Evolutionary conservation across 2,329 filamentous ascomycete species (phyloP), one percentile per base, ranked within the genome.

Genomic region (Xylariaceae sp.): DNA sequence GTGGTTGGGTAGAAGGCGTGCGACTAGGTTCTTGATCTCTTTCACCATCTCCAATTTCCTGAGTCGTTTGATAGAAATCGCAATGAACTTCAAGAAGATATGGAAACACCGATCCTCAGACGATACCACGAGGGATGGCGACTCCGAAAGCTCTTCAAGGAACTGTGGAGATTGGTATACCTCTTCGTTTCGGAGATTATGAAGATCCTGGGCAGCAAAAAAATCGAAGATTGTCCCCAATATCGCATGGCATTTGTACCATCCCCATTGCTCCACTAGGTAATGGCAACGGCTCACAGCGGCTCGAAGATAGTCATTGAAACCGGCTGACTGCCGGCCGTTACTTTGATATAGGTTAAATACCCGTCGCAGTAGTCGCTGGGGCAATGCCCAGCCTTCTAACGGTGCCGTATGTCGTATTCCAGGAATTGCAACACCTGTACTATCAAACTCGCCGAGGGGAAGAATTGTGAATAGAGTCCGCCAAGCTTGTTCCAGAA

Each of bases 201-300:
- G 76, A 10, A 87, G 74, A 43, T 80, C 76, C 57, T 83, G 80
- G 1, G 78, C 78, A 9, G 82, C 83, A 60, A 87, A 87, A 63
- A 86, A 87, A 67, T 87, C 84, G 57, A 87, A 87, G 2, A 87
- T 77, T 1, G 77, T 73, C 1, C 83, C 81, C 30, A 86, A 71
- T 13, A 86, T 74, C 10, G 75, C 71, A 44, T 77, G 79, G 60
- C 78, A 81, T 56, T 74, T 80, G 36, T 73, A 73, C 85, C 85
- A 87, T 3, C 81, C 81, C 85, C 85, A 88, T 66, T 83, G 78
- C 53, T 78, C 72, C 44, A 86, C 79, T 9, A 87, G 74, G 63
- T 80, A 80, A 63, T 86, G 78, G 57, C 84, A 87, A 29, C 85
- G 79, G 16, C 75, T 74, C 30, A 86, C 70, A 4, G 85, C 65